Evolutionary conservation across 148 eudicot species (phyloP).

Genomic region (Camellia granthamiana): DNA sequence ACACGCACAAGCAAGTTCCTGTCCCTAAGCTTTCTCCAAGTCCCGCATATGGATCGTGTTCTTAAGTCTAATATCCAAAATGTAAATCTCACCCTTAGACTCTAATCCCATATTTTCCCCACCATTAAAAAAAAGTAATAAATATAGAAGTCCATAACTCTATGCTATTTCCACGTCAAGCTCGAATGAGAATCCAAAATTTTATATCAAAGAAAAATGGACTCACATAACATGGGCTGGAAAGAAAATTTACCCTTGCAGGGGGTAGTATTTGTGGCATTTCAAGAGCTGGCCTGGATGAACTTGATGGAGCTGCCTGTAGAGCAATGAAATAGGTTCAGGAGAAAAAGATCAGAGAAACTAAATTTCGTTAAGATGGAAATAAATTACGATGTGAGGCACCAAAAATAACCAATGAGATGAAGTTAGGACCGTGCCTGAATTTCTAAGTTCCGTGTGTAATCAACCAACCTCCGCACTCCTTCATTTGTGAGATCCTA

Average conservation of each 20-base stretch:
- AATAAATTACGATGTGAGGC: neutral
- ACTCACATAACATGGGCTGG: conserved; percentile 1
- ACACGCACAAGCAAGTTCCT: no score
- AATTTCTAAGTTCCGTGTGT: conserved; percentile 36
- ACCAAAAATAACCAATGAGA: conserved; percentile 3
- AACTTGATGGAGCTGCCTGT: conserved; percentile 53
- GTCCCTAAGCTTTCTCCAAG: neutral
- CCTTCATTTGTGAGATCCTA: conserved; percentile 51
- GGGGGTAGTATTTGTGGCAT: conserved; percentile 43
- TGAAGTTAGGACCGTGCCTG: conserved; percentile 44
- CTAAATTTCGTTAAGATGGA: neutral
- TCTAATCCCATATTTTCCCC: conserved; percentile 1
- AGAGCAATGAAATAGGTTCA: conserved; percentile 14
- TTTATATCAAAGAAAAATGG: neutral
- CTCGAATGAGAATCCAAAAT: neutral
- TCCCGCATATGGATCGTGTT: neutral
- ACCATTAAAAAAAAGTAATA: neutral
- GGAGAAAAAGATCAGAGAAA: neutral
- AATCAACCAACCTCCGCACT: conserved; percentile 48
- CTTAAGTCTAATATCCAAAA: neutral
- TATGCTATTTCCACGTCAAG: neutral
- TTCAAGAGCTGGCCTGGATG: conserved; percentile 73
- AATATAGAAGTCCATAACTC: neutral
- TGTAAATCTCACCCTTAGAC: neutral
- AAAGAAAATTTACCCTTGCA: conserved; percentile 48